phyloP scores from a whole-genome alignment of 345 rosid species.

The Pelargonium nanum region DNA sequence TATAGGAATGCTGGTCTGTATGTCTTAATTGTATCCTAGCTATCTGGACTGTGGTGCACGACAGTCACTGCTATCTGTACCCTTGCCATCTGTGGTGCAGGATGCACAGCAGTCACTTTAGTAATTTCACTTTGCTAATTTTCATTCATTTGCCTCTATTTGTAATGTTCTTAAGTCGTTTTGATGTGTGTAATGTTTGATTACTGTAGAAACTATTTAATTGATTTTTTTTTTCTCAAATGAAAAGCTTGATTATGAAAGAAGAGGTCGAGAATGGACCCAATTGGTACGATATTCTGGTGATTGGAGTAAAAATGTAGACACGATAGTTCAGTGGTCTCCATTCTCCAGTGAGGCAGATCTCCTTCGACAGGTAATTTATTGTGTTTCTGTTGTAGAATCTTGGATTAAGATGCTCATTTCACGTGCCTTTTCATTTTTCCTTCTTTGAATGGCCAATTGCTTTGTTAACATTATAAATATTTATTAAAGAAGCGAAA shows the following conservation, averaged over 20 bases:
- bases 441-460: no score
- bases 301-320: conserved; percentile 64
- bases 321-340: conserved; percentile 70
- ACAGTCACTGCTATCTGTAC: no score
- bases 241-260: conserved; percentile 62
- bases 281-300: conserved; percentile 32
- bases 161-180: not conserved
- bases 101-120: no score
- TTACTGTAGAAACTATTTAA: not conserved
- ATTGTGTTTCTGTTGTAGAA: not conserved
- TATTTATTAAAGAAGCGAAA: not conserved
- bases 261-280: conserved; percentile 46
- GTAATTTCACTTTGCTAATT: no score
- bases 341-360: conserved; percentile 72
- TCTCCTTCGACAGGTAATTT: conserved; percentile 67
- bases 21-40: no score
- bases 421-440: no score
- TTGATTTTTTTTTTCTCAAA: not conserved
- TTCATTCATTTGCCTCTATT: not conserved
- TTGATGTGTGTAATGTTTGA: not conserved
- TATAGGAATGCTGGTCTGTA: no score
- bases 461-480: not conserved
- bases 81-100: no score
- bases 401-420: no score
- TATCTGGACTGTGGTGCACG: no score